Conservation (phyloP, 306 rosid species). For the Vigna trinervia region DNA sequence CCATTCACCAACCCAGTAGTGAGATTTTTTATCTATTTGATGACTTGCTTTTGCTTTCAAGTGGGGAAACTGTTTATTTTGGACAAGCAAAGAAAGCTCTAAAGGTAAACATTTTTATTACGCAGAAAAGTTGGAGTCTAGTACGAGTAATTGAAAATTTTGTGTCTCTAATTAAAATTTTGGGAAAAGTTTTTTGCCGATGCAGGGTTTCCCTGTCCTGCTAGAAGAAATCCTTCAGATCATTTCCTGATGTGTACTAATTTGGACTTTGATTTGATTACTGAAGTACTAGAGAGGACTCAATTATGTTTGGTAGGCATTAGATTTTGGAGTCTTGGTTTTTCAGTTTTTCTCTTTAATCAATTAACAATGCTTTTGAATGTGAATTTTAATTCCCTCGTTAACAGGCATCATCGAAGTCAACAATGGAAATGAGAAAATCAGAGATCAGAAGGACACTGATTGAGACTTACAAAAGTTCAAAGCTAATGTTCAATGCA, state of each 20-base stretch:
- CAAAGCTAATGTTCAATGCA: slow-evolving; percentile 54
- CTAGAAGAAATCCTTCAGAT: slow-evolving; percentile 74
- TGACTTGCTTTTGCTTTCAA: slow-evolving; percentile 69
- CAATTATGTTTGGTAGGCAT: slow-evolving; percentile 47
- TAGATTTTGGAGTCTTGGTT: neutral
- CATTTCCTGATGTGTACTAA: slow-evolving; percentile 78
- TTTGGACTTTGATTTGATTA: slow-evolving; percentile 63
- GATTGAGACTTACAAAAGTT: slow-evolving; percentile 60
- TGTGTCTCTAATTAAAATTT: neutral
- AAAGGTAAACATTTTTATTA: slow-evolving; percentile 50
- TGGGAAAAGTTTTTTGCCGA: slow-evolving; percentile 72
- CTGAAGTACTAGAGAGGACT: slow-evolving; percentile 55
- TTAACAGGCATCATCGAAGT: slow-evolving; percentile 57
- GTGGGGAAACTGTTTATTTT: slow-evolving; percentile 73
- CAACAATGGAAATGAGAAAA: slow-evolving; percentile 53
- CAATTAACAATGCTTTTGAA: slow-evolving; percentile 25
- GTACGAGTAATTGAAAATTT: neutral
- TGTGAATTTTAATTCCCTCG: slow-evolving; percentile 5
- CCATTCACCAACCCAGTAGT: slow-evolving; percentile 77
- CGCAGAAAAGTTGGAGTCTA: too few species aligned
- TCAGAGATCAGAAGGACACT: slow-evolving; percentile 69
- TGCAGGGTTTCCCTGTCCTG: slow-evolving; percentile 81
- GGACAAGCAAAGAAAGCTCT: slow-evolving; percentile 63
- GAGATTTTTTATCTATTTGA: slow-evolving; percentile 76
- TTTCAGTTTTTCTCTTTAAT: neutral